Evolutionary conservation across 2,329 filamentous ascomycete genomes (phyloP).

Genomic region (Cryphonectria carpinicola): DNA sequence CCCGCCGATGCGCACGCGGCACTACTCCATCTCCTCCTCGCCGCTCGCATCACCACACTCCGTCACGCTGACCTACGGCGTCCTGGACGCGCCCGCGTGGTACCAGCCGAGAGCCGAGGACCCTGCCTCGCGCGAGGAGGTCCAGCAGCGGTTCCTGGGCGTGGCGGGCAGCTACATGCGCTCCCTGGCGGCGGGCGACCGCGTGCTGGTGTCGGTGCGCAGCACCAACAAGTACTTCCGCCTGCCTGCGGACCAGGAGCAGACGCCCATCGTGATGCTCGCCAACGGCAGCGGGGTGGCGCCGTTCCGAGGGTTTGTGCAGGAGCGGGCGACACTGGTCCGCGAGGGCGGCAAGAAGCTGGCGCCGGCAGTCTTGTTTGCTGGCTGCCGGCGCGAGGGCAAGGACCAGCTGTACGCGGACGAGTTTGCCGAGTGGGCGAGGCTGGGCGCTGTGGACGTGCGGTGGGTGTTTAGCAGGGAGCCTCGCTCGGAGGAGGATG

Average conservation of each 20-base stretch:
- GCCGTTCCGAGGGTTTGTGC: constrained; percentile 66
- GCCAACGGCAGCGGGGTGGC: constrained; percentile 61
- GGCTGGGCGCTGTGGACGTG: constrained; percentile 78
- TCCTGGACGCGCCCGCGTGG: constrained; percentile 60
- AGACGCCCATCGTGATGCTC: constrained; percentile 55
- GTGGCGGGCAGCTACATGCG: constrained; percentile 66
- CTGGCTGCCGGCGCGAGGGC: constrained; percentile 42
- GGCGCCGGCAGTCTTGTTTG: constrained; percentile 46
- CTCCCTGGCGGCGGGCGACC: constrained; percentile 47
- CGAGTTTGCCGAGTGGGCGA: constrained; percentile 43
- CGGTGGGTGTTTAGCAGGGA: constrained; percentile 14
- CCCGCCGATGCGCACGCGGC: constrained; percentile 76
- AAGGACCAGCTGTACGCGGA: constrained; percentile 41
- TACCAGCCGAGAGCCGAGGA: constrained; percentile 43
- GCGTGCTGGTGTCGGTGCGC: constrained; percentile 54
- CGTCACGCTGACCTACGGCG: constrained; percentile 69
- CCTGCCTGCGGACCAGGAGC: constrained; percentile 50
- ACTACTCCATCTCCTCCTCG: constrained; percentile 80
- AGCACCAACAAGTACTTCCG: constrained; percentile 50
- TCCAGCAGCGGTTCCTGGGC: constrained; percentile 53
- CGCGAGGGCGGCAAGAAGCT: constrained; percentile 71
- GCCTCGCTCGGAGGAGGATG: not conserved
- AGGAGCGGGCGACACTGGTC: constrained; percentile 59
- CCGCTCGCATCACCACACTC: constrained; percentile 61
- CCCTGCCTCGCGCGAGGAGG: constrained; percentile 27